Base-by-base conservation (phyloP, 164 flowering plant genomes). In the Kalanchoe fedtschenkoi region DNA sequence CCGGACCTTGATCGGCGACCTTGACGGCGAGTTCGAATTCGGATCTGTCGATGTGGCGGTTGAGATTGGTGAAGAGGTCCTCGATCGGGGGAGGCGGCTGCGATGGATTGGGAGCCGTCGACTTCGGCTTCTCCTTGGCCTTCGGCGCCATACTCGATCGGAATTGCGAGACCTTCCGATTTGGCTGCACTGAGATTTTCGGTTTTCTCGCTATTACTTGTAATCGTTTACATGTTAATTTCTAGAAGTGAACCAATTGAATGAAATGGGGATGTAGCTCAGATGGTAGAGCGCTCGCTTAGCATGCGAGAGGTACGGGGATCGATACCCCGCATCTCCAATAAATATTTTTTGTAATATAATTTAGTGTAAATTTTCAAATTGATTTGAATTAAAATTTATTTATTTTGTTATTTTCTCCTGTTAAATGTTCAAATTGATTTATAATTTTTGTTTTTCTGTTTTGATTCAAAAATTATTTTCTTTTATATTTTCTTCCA, bases 261-360 rank as follows among this genome's bases (percentile, higher is more conserved):
- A n/a, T n/a, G n/a, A n/a, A n/a, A n/a, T n/a, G 91, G 89, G 91
- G 89, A 82, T 87, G 95, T 90, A 90, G 92, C 88, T 86, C 88
- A 83, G 87, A 84, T 86, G 95, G 95, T 86, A 84, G 97, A 89
- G 92, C 92, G 90, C 92, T 87, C 92, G 92, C 95, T 85, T 89
- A 89, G 92, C 95, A 87, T 89, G 92, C 95, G 92, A 89, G 95
- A 89, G 90, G 88, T 78, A 79, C 84, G 84, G 87, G 91, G 90
- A 85, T 85, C 86, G 87, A 85, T 85, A 79, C 86, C 85, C 85
- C 85, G 87, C 87, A 82, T 85, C 87, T 82, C 90, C 87, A 80
- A n/a, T n/a, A n/a, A n/a, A n/a, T n/a, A n/a, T n/a, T n/a, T n/a
- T n/a, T n/a, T n/a, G n/a, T n/a, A n/a, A n/a, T n/a, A n/a, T n/a